Evolutionary conservation across 495 filamentous ascomycete genomes (phyloP).

Genomic region (Aspergillus coremiiformis): DNA sequence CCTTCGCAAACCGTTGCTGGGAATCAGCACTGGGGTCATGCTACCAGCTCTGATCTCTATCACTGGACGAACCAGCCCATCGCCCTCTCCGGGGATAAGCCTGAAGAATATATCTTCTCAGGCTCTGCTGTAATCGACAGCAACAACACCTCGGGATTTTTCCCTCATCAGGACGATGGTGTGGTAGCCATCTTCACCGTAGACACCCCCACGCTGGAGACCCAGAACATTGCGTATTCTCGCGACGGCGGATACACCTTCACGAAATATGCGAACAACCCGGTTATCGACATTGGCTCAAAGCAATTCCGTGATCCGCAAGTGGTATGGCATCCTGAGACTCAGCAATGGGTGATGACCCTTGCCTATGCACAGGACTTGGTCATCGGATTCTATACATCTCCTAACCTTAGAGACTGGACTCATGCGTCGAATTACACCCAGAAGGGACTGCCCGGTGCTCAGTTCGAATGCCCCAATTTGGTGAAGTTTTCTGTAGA

Average conservation of each 20-base stretch:
- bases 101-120: constrained; percentile 38
- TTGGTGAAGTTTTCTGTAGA: constrained; percentile 24
- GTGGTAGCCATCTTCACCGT: constrained; percentile 48
- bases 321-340: constrained; percentile 39
- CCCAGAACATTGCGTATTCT: constrained; percentile 47
- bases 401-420: constrained; percentile 42
- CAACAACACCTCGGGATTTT: constrained; percentile 49
- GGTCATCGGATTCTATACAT: constrained; percentile 43
- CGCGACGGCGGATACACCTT: constrained; percentile 45
- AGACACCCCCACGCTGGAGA: constrained; percentile 31
- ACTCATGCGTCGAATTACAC: constrained; percentile 46
- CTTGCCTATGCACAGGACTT: constrained; percentile 42
- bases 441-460: constrained; percentile 31
- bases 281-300: constrained; percentile 33
- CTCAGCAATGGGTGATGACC: constrained; percentile 43
- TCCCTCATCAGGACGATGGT: constrained; percentile 42
- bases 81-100: constrained; percentile 37
- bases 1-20: constrained; percentile 40
- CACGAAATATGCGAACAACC: constrained; percentile 41
- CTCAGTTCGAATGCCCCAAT: constrained; percentile 49
- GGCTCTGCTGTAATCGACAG: constrained; percentile 42
- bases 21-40: constrained; percentile 50
- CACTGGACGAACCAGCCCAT: constrained; percentile 47
- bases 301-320: constrained; percentile 49
- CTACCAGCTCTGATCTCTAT: constrained; percentile 44